These are phyloP conservation scores for Boletales sp. DNA, from an alignment of 768 basidiomycete genomes.

Conservation along the genomic window DNA sequence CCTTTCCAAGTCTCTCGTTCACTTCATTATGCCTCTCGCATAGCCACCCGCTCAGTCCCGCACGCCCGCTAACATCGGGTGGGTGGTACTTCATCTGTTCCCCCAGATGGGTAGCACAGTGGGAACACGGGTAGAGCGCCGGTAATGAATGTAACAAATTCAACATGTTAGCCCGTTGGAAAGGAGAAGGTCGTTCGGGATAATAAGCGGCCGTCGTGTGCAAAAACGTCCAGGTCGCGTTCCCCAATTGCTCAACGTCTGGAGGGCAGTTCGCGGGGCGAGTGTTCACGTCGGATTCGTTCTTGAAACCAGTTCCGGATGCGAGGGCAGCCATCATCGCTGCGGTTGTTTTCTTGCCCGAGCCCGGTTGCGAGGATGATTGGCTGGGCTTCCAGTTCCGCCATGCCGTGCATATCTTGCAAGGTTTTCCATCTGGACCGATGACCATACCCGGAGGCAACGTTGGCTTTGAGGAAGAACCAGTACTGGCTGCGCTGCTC, in stretches of 20 bases:
- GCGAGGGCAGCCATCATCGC: slow-evolving; percentile 34
- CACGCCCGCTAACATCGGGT: slow-evolving; percentile 74
- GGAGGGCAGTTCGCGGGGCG: slow-evolving; percentile 77
- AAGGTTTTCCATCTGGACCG: slow-evolving; percentile 92
- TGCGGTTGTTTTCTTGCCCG: slow-evolving; percentile 31
- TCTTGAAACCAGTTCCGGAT: slow-evolving; percentile 26
- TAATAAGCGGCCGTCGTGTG: slow-evolving; percentile 96
- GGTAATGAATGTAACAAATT: slow-evolving; percentile 75
- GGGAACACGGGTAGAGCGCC: slow-evolving; percentile 80
- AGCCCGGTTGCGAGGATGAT: slow-evolving; percentile 26
- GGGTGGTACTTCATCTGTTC: slow-evolving; percentile 61
- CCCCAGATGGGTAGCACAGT: slow-evolving; percentile 82
- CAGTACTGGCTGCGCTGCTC: slow-evolving; percentile 3
- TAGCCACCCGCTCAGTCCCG: slow-evolving; percentile 75
- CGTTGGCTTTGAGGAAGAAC: slow-evolving; percentile 15
- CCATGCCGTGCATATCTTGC: slow-evolving; percentile 87
- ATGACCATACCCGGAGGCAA: slow-evolving; percentile 82
- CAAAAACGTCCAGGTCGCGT: slow-evolving; percentile 95
- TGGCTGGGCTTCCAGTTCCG: slow-evolving; percentile 57
- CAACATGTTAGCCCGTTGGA: slow-evolving; percentile 82
- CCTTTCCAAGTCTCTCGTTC: slow-evolving; percentile 83
- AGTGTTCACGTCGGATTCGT: slow-evolving; percentile 29
- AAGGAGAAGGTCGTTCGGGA: slow-evolving; percentile 72
- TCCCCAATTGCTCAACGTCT: slow-evolving; percentile 85
- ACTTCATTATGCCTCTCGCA: slow-evolving; percentile 94